Percentiles rank a stretch among this genome's conserved stretches.
These are phyloP conservation scores for Schwanniomyces occidentalis DNA, from an alignment of 805 yeast species.

Conservation along the genomic window DNA sequence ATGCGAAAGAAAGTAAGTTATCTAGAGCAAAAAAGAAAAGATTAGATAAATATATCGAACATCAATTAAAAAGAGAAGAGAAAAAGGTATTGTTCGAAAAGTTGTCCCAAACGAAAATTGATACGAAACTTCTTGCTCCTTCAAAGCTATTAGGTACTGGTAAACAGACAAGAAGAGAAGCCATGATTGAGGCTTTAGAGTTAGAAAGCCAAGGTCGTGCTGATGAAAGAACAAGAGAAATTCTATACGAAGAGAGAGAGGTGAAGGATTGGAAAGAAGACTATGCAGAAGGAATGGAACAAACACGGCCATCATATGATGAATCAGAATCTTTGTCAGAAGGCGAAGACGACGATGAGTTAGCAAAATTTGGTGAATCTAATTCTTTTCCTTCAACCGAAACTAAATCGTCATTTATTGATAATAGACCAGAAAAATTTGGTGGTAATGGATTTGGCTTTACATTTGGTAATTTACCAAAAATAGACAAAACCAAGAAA, in stretches of 20 bases:
- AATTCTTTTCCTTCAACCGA: conserved; percentile 9
- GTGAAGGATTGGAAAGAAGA: conserved; percentile 56
- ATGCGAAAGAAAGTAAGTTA: conserved; percentile 60
- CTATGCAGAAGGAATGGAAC: conserved; percentile 16
- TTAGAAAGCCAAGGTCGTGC: conserved; percentile 73
- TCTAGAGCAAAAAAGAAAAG: conserved; percentile 73
- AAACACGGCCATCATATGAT: conserved; percentile 18
- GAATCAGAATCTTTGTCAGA: conserved; percentile 16
- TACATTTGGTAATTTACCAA: conserved; percentile 59
- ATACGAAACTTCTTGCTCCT: conserved; percentile 67
- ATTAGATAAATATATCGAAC: conserved; percentile 88
- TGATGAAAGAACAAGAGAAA: conserved; percentile 57
- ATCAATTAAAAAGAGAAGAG: conserved; percentile 86
- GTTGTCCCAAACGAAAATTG: conserved; percentile 65
- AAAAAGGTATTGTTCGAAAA: conserved; percentile 75
- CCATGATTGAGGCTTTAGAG: conserved; percentile 70
- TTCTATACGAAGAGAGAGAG: conserved; percentile 69
- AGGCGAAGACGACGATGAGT: conserved; percentile 19
- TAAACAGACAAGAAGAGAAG: conserved; percentile 63
- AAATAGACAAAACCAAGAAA: conserved; percentile 33
- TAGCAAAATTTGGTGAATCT: conserved; percentile 10
- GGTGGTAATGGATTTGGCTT: conserved; percentile 71
- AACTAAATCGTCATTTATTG: conserved; percentile 53
- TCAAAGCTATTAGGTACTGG: conserved; percentile 81
- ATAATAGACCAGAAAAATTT: conserved; percentile 62